These are phyloP conservation scores for Hypoxylon perforatum DNA, from an alignment of 495 filamentous ascomycete species.

Conservation along the genomic window DNA sequence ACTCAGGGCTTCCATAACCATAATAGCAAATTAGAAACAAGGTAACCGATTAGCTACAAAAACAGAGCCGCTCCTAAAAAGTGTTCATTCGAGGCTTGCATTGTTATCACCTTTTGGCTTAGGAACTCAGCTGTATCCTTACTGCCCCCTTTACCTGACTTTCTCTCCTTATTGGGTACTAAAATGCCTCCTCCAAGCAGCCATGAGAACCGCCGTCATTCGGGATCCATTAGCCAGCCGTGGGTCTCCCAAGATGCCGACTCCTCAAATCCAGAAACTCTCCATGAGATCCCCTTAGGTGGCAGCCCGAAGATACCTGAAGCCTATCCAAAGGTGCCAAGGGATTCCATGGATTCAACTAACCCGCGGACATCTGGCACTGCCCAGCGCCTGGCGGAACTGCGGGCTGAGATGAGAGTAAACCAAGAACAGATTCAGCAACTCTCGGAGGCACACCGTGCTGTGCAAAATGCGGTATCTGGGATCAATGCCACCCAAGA, in stretches of 20 bases:
- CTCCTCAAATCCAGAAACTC: slow-evolving; percentile 1
- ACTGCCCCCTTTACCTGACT: background rate
- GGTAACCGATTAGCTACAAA: background rate
- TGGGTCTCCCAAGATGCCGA: background rate
- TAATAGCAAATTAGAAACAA: background rate
- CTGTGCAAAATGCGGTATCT: slow-evolving; percentile 3
- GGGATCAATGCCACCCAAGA: slow-evolving; percentile 2
- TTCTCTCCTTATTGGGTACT: background rate
- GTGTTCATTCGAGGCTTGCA: background rate
- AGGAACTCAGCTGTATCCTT: background rate
- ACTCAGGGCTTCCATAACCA: background rate
- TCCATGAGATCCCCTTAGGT: slow-evolving; percentile 3
- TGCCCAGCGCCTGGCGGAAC: slow-evolving; percentile 2
- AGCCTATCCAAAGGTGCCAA: background rate
- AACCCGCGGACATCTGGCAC: slow-evolving; percentile 3
- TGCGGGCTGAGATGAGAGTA: slow-evolving; percentile 1
- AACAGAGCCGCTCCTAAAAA: background rate
- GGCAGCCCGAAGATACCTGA: background rate
- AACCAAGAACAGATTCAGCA: slow-evolving; percentile 10
- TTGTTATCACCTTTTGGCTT: background rate
- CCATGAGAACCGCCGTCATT: background rate
- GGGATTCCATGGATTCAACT: slow-evolving; percentile 1
- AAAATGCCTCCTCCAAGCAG: slow-evolving; percentile 3
- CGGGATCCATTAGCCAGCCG: background rate
- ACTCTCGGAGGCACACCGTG: slow-evolving; percentile 4